These are phyloP conservation scores for Termitomyces sp. DNA, from an alignment of 768 basidiomycete genomes.

Conservation along the genomic window DNA sequence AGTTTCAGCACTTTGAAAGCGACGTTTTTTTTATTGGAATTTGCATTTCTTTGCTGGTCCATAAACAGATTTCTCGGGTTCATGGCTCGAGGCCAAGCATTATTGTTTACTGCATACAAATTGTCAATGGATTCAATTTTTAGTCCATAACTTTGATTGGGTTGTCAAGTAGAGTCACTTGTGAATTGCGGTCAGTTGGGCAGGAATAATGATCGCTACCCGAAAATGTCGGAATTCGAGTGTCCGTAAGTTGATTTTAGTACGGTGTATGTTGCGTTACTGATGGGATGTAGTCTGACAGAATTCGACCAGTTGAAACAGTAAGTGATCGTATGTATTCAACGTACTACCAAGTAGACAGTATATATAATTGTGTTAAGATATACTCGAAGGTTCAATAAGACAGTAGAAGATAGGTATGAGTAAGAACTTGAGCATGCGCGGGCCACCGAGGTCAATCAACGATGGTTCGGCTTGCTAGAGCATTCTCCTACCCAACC, in stretches of 20 bases:
- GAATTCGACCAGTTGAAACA: background rate
- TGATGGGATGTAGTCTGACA: background rate
- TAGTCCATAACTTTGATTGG: background rate
- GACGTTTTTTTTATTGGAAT: too few relatives aligned
- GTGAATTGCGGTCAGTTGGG: background rate
- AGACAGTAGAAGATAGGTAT: too few relatives aligned
- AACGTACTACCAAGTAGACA: too few relatives aligned
- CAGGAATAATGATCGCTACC: too few relatives aligned
- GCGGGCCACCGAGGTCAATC: too few relatives aligned
- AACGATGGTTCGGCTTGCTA: too few relatives aligned
- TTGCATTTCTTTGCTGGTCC: too few relatives aligned
- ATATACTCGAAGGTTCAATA: too few relatives aligned
- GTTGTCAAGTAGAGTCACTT: background rate
- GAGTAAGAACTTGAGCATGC: too few relatives aligned
- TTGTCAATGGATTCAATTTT: background rate
- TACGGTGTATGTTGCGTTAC: background rate
- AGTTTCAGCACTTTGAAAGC: background rate
- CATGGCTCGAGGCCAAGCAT: background rate
- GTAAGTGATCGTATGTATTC: too few relatives aligned
- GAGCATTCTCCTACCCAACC: background rate
- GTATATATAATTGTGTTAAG: too few relatives aligned
- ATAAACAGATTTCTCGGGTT: background rate
- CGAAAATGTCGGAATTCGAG: background rate
- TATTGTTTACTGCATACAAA: background rate
- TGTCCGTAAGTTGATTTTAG: background rate